Evolutionary conservation across 2,329 filamentous ascomycete genomes (phyloP), one percentile per base, ranked within the genome.

Genomic region (Fusarium nurragi): DNA sequence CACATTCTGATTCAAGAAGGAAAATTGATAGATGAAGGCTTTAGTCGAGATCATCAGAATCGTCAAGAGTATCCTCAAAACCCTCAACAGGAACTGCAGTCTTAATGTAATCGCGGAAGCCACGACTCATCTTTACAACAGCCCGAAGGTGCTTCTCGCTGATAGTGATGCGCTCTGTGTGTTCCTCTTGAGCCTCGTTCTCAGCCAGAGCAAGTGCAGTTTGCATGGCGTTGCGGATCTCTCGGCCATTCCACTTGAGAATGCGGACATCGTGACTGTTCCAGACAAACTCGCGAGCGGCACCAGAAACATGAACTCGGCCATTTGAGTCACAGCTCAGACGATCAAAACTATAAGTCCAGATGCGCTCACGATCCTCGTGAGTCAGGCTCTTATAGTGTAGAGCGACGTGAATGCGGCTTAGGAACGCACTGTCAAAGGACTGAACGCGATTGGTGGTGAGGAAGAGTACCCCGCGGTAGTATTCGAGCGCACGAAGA

Each of bases 401-500:
- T 41, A 84, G 74, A 7, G 80, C 79, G 4, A 84, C 80, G 65
- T 84, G 81, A 54, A 84, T 83, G 36, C 82, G 79, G 44, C 77
- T 80, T 34, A 80, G 78, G 64, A 84, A 80, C n/a, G 82, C 82
- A 10, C 72, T 71, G 64, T 84, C 82, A 51, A 84, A 81, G 28
- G 75, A 75, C 47, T 77, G 76, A 26, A 83, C 81, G 18, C 81
- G 77, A 73, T 83, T 84, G 41, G 81, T 84, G 18, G 81, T 84
- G 54, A 84, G 74, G 75, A 84, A 82, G 34, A 84, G 75, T 28
- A 83, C 77, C 45, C 82, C 82, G 5, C 77, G 76, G 73, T 83
- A 84, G 71, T 84, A 84, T 73, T 84, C 82, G 51, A 84, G 77
- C 1, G 79, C 80, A n/a, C 81, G 79, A 22, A 84, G 72, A 72